Percentiles rank a stretch among this genome's conserved stretches.
phyloP scores from a whole-genome alignment of 192 early-diverging fungal species.

The Physocladia obscura region DNA sequence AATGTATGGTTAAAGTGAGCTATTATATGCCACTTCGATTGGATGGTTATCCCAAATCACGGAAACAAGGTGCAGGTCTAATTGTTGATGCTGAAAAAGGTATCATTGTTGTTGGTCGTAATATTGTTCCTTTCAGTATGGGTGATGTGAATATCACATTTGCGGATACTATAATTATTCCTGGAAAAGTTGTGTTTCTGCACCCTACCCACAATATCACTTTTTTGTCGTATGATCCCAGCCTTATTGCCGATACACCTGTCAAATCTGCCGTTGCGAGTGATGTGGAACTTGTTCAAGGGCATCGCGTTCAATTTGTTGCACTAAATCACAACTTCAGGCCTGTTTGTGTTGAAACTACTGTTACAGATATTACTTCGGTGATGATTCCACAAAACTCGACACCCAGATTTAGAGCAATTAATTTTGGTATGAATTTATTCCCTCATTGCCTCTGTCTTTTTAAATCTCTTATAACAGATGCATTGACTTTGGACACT shows the following conservation, averaged over 20 bases:
- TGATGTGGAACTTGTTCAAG: conserved; percentile 52
- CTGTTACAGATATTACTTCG: conserved; percentile 52
- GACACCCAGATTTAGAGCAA: conserved; percentile 63
- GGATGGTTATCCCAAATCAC: conserved; percentile 68
- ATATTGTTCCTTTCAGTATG: conserved; percentile 74
- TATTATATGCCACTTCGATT: conserved; percentile 77
- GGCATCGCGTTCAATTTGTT: conserved; percentile 48
- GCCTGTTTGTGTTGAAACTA: conserved; percentile 49
- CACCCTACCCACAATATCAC: conserved; percentile 90
- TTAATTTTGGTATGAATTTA: conserved; percentile 70
- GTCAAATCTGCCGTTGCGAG: conserved; percentile 65
- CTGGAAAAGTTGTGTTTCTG: conserved; percentile 74
- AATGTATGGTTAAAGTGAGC: conserved; percentile 76
- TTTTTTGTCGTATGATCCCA: conserved; percentile 78
- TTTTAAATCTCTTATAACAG: conserved; percentile 16
- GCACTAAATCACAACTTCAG: conserved; percentile 55
- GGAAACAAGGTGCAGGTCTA: conserved; percentile 72
- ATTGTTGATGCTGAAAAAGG: conserved; percentile 76
- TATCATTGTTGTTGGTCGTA: conserved; percentile 78
- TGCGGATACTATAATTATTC: conserved; percentile 85
- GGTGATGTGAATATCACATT: conserved; percentile 82
- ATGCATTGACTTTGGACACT: conserved; percentile 80
- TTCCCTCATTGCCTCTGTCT: neutral
- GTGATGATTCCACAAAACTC: conserved; percentile 52
- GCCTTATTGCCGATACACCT: conserved; percentile 71